phyloP scores from a whole-genome alignment of 495 filamentous ascomycete genomes.

The Neurospora sp. region DNA sequence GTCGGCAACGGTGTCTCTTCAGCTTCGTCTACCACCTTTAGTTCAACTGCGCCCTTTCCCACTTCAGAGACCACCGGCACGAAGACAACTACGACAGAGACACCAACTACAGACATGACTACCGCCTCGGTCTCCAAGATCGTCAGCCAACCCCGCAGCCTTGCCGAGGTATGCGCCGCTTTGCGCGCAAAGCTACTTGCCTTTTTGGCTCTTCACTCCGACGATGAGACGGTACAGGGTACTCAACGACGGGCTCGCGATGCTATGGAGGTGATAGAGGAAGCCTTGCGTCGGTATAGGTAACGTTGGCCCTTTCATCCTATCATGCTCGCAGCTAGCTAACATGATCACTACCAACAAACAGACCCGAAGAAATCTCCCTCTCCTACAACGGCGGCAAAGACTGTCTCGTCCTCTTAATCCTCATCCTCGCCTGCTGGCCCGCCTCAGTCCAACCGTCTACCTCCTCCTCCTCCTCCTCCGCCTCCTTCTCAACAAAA shows the following conservation, averaged over 20 bases:
- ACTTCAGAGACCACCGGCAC: background rate
- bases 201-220: constrained; percentile 52
- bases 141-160: constrained; percentile 2
- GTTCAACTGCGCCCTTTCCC: background rate
- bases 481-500: background rate
- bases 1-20: constrained; percentile 9
- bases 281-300: constrained; percentile 63
- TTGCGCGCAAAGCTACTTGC: constrained; percentile 54
- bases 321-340: constrained; percentile 1
- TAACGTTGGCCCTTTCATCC: constrained; percentile 24
- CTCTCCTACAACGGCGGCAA: constrained; percentile 98
- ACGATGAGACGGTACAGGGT: constrained; percentile 46
- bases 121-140: background rate
- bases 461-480: background rate
- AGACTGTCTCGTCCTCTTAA: constrained; percentile 89
- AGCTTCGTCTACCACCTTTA: background rate
- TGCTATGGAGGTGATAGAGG: constrained; percentile 59
- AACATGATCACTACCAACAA: background rate
- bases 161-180: constrained; percentile 21
- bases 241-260: constrained; percentile 65
- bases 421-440: constrained; percentile 73
- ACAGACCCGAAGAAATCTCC: constrained; percentile 65
- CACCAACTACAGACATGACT: background rate
- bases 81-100: background rate
- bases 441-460: constrained; percentile 18